Conservation (phyloP, 2,329 filamentous ascomycete genomes). For the Microdochium bolleyi region DNA sequence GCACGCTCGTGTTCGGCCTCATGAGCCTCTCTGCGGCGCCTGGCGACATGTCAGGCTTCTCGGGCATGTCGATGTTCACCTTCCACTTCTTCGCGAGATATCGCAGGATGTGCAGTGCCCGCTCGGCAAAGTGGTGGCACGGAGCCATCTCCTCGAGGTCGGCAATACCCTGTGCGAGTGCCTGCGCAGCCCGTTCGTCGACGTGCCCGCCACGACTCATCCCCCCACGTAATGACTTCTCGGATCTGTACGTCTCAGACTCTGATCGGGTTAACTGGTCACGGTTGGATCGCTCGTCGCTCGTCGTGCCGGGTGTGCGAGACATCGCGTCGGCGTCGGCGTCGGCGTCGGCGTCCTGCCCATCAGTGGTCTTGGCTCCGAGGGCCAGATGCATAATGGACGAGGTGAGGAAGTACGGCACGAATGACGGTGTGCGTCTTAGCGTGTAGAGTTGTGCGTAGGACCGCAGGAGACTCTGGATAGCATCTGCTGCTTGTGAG, state of each 20-base stretch:
- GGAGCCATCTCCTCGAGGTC: constrained; percentile 54
- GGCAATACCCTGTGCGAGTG: constrained; percentile 45
- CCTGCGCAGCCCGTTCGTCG: constrained; percentile 25
- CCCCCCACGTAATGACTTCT: constrained; percentile 8
- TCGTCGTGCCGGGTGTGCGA: background rate
- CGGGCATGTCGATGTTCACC: constrained; percentile 38
- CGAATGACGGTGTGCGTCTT: constrained; percentile 51
- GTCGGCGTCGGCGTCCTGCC: constrained; percentile 1
- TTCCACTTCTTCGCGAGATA: constrained; percentile 53
- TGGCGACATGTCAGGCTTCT: constrained; percentile 17
- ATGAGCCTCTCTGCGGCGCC: constrained; percentile 30
- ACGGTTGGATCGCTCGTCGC: background rate
- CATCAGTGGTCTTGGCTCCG: constrained; percentile 24
- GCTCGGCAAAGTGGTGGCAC: constrained; percentile 53
- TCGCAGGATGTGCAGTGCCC: constrained; percentile 50
- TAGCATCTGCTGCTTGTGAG: constrained; percentile 51
- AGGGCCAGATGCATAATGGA: constrained; percentile 52
- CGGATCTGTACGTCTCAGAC: background rate
- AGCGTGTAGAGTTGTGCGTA: background rate
- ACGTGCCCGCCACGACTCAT: background rate
- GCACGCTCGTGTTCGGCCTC: constrained; percentile 40
- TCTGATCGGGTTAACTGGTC: background rate
- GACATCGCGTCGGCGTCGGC: constrained; percentile 2
- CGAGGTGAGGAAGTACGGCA: constrained; percentile 54
- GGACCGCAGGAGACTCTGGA: constrained; percentile 43